Conservation (phyloP, 179 eudicot genomes). For the Carnegiea gigantea region DNA sequence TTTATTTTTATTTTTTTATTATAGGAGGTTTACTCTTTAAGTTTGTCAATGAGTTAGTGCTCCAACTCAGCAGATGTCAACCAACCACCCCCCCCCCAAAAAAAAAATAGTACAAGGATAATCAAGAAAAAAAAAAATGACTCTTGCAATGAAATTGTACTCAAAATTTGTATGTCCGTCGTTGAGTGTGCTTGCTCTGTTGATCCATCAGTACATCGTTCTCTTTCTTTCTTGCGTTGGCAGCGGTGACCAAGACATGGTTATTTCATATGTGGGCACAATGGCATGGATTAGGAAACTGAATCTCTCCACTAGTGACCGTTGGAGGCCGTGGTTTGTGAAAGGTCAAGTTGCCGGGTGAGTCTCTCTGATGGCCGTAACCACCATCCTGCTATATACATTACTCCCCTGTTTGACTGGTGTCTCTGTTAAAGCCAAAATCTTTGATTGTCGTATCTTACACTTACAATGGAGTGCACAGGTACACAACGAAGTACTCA, state of each 20-base stretch:
- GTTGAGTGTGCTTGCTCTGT: background rate
- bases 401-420: background rate
- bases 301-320: background rate
- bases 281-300: background rate
- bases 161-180: too few relatives aligned
- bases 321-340: slow-evolving; percentile 4
- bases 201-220: background rate
- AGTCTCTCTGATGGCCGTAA: background rate
- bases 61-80: too few relatives aligned
- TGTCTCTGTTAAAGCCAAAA: background rate
- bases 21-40: too few relatives aligned
- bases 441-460: background rate
- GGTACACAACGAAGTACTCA: slow-evolving; percentile 11
- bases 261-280: background rate
- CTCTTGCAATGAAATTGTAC: too few relatives aligned
- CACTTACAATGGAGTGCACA: background rate
- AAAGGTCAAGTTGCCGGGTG: slow-evolving; percentile 1
- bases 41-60: too few relatives aligned
- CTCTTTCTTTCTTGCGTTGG: background rate
- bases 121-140: too few relatives aligned
- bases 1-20: too few relatives aligned
- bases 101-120: too few relatives aligned
- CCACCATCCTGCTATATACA: background rate
- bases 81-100: too few relatives aligned
- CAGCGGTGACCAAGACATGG: slow-evolving; percentile 8